These are phyloP conservation scores for Stephania japonica DNA, from an alignment of 164 flowering plant genomes.

Conservation along the genomic window DNA sequence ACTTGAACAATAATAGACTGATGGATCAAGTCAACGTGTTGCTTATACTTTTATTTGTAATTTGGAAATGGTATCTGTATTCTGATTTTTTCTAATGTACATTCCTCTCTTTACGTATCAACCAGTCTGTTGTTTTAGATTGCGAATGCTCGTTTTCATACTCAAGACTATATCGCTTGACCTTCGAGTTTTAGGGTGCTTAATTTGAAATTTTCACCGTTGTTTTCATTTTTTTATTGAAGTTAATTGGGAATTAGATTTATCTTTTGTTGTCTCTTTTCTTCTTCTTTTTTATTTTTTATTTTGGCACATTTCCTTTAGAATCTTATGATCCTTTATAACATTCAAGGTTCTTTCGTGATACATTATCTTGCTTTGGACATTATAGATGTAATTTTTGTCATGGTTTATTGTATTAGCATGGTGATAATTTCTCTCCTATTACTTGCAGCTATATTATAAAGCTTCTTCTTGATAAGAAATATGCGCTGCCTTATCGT, in stretches of 20 bases:
- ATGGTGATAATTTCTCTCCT: slow-evolving; percentile 1
- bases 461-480: slow-evolving; percentile 87
- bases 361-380: background rate
- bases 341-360: background rate
- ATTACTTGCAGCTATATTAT: slow-evolving; percentile 75
- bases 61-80: too few relatives aligned
- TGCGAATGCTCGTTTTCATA: background rate
- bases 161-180: background rate
- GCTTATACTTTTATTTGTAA: too few relatives aligned
- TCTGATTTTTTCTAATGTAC: too few relatives aligned
- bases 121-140: background rate
- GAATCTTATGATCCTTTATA: background rate
- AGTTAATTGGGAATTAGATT: too few relatives aligned
- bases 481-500: slow-evolving; percentile 81
- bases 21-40: too few relatives aligned
- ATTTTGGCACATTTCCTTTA: background rate
- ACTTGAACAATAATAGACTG: too few relatives aligned
- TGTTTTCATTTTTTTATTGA: too few relatives aligned
- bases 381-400: background rate
- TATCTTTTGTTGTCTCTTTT: background rate
- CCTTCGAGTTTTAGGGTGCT: too few relatives aligned
- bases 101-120: too few relatives aligned
- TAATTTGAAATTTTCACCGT: too few relatives aligned
- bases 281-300: too few relatives aligned
- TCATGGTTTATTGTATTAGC: background rate